Evolutionary conservation across 2,329 filamentous ascomycete genomes (phyloP).

Genomic region (Pseudogymnoascus destructans): DNA sequence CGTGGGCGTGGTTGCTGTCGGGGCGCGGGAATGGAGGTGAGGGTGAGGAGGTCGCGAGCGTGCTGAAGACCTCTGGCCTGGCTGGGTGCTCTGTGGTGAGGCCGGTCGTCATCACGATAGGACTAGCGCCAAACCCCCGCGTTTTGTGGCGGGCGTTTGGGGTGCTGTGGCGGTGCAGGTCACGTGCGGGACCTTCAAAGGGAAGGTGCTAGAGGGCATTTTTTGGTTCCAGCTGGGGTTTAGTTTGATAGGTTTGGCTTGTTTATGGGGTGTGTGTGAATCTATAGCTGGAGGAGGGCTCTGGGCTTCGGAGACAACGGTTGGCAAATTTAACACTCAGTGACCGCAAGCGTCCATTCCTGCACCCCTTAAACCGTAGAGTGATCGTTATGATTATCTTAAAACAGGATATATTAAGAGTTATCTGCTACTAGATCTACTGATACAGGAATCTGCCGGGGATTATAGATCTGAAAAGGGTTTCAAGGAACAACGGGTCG

Average conservation of each 20-base stretch:
- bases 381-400: not conserved
- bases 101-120: slow-evolving; percentile 2
- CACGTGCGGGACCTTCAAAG: not conserved
- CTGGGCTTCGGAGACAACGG: not conserved
- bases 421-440: not conserved
- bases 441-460: too few relatives aligned
- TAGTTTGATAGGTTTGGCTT: not conserved
- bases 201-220: not conserved
- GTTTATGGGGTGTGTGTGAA: not conserved
- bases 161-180: not conserved
- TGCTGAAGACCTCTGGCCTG: not conserved
- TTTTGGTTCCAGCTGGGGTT: not conserved
- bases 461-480: not conserved
- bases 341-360: not conserved
- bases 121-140: slow-evolving; percentile 4
- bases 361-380: not conserved
- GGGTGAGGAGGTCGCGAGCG: not conserved
- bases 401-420: not conserved
- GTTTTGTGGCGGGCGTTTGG: not conserved
- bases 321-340: not conserved
- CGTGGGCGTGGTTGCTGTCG: slow-evolving; percentile 11
- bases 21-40: not conserved
- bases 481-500: not conserved
- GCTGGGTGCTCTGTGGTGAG: not conserved
- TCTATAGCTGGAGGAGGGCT: not conserved